Evolutionary conservation across 139 green algal genomes (phyloP).

Genomic region (Micractinium conductrix): DNA sequence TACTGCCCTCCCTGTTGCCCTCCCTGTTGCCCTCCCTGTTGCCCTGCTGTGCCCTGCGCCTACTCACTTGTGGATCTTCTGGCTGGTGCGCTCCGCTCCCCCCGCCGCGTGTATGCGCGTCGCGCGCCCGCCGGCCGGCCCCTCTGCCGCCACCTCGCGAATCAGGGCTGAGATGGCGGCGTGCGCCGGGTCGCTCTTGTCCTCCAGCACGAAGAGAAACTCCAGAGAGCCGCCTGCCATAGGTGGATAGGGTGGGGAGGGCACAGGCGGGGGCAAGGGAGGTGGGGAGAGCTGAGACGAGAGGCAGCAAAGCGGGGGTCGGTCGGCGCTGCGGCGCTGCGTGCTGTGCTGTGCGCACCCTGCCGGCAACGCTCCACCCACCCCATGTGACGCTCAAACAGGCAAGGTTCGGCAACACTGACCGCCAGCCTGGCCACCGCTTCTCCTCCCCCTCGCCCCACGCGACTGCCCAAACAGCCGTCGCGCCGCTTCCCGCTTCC

Average conservation of each 20-base stretch:
- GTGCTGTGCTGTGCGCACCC: no score
- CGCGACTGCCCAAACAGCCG: no score
- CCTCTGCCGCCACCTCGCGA: background rate
- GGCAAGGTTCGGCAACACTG: no score
- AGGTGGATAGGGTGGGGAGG: background rate
- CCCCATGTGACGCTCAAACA: no score
- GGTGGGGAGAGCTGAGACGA: no score
- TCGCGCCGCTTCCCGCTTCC: no score
- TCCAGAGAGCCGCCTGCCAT: slow-evolving; percentile 65
- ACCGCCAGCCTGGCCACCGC: no score
- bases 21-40: no score
- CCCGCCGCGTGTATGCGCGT: slow-evolving; percentile 57
- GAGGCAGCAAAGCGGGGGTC: background rate
- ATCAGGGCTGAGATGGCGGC: slow-evolving; percentile 1
- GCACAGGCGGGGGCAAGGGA: background rate
- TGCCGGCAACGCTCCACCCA: no score
- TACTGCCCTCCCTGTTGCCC: no score
- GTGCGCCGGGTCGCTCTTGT: slow-evolving; percentile 52
- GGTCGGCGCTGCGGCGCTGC: no score
- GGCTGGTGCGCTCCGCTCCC: slow-evolving; percentile 55
- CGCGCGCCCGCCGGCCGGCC: background rate
- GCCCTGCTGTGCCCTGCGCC: background rate
- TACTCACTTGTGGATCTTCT: slow-evolving; percentile 87
- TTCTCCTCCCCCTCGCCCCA: no score
- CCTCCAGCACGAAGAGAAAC: slow-evolving; percentile 83